phyloP scores from a whole-genome alignment of 768 basidiomycete species.

The Agrocybe praecox region DNA sequence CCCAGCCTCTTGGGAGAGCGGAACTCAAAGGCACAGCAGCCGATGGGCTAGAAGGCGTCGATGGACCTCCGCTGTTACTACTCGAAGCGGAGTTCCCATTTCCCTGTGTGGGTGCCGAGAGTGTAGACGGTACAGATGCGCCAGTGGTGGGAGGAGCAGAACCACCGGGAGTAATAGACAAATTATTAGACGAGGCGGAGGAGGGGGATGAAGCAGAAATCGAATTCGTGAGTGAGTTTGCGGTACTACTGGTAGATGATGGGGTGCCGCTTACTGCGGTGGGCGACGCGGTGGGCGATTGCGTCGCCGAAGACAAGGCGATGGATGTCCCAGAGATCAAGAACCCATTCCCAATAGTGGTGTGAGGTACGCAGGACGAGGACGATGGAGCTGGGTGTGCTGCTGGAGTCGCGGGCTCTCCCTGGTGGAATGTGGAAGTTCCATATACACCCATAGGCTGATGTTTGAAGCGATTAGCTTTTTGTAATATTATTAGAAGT shows the following conservation, averaged over 20 bases:
- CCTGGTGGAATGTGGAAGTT: conserved; percentile 68
- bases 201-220: neutral
- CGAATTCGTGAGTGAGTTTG: neutral
- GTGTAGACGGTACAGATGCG: neutral
- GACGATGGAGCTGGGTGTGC: conserved; percentile 61
- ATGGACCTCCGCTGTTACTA: neutral
- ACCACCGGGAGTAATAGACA: neutral
- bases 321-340: conserved; percentile 30
- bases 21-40: neutral
- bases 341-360: conserved; percentile 53
- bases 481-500: neutral
- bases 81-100: neutral
- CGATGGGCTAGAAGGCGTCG: neutral
- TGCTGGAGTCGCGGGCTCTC: conserved; percentile 53
- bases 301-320: conserved; percentile 16
- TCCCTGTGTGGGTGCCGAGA: neutral
- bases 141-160: neutral
- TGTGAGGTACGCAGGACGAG: conserved; percentile 56
- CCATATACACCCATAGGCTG: conserved; percentile 74
- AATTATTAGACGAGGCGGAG: neutral
- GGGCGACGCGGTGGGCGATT: conserved; percentile 17
- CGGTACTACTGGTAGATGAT: neutral
- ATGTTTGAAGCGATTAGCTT: neutral
- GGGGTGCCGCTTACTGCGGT: conserved; percentile 6
- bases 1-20: neutral